These are phyloP conservation scores for Mallotus repandus DNA, from an alignment of 441 rosid species.

Conservation along the genomic window DNA sequence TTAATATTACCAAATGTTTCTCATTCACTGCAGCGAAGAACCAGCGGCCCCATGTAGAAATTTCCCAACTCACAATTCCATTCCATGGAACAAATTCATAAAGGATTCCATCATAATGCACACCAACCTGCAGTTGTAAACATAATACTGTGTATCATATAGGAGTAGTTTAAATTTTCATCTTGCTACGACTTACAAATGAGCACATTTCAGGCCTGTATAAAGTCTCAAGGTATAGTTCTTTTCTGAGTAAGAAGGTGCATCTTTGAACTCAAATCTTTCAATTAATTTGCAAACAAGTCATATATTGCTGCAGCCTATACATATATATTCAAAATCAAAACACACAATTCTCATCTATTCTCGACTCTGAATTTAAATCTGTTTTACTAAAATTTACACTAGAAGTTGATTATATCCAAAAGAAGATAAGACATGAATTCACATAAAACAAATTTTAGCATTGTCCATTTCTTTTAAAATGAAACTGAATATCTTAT, in stretches of 20 bases:
- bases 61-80: slow-evolving; percentile 73
- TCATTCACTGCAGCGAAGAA: slow-evolving; percentile 71
- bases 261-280: no score
- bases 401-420: no score
- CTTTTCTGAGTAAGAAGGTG: no score
- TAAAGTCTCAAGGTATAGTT: no score
- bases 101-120: slow-evolving; percentile 72
- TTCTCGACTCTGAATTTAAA: no score
- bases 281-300: no score
- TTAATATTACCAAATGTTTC: slow-evolving; percentile 54
- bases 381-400: no score
- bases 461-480: background rate
- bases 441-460: background rate
- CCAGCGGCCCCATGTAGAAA: slow-evolving; percentile 88
- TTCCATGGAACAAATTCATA: slow-evolving; percentile 98
- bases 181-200: background rate
- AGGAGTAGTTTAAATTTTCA: background rate
- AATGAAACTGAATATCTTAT: background rate
- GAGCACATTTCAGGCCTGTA: no score
- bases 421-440: slow-evolving; percentile 2
- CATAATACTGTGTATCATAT: background rate
- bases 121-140: slow-evolving; percentile 66
- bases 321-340: no score
- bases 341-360: no score
- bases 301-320: no score